These are phyloP conservation scores for Pythium volutum DNA, from an alignment of 352 stramenopile genomes.

Conservation along the genomic window DNA sequence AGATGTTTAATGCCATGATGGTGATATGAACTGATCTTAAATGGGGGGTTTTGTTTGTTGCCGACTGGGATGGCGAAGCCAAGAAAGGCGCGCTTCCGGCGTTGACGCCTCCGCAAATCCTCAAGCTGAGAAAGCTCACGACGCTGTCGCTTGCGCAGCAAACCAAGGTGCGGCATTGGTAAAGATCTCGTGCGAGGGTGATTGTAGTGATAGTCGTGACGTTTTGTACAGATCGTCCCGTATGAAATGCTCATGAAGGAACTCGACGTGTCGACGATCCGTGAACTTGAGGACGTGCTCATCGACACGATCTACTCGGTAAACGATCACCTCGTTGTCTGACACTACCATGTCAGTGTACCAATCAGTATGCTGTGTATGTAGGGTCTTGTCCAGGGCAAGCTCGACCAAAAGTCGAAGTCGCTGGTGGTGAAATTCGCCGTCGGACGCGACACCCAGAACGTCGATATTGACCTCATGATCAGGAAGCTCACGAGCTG, in stretches of 20 bases:
- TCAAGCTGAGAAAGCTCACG: constrained; percentile 90
- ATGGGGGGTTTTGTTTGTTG: neutral
- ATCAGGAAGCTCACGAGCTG: constrained; percentile 85
- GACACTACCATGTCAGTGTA: neutral
- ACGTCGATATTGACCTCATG: constrained; percentile 86
- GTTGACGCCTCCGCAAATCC: constrained; percentile 63
- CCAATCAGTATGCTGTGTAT: neutral
- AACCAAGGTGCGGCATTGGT: constrained; percentile 55
- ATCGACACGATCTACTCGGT: constrained; percentile 93
- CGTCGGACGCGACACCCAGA: constrained; percentile 82
- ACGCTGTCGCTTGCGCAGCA: constrained; percentile 81
- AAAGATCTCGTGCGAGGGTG: neutral
- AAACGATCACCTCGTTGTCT: neutral
- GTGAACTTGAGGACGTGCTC: constrained; percentile 91
- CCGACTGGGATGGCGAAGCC: constrained; percentile 21
- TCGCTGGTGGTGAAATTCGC: constrained; percentile 85
- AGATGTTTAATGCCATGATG: neutral
- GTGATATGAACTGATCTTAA: neutral
- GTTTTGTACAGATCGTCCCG: constrained; percentile 54
- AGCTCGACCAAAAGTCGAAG: constrained; percentile 86
- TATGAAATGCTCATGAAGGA: constrained; percentile 79
- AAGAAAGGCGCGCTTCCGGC: constrained; percentile 61
- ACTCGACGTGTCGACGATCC: constrained; percentile 74
- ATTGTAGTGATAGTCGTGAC: neutral
- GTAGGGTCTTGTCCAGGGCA: constrained; percentile 87